Evolutionary conservation across 495 filamentous ascomycete species (phyloP).

Genomic region (Echria macrotheca): DNA sequence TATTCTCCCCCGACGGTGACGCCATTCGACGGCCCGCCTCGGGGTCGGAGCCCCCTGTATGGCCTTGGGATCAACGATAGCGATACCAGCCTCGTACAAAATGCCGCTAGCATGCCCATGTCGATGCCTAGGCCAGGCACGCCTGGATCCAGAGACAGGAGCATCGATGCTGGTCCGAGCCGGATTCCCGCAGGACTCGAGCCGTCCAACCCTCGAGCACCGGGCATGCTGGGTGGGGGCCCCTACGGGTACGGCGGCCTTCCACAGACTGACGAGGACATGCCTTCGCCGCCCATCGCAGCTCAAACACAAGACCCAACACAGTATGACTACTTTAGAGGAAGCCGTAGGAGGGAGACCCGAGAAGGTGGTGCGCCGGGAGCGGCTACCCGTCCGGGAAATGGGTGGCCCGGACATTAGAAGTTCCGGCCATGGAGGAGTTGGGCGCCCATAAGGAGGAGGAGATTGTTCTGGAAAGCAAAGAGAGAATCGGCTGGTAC

Average conservation of each 20-base stretch:
- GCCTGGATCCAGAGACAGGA: slow-evolving; percentile 27
- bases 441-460: not conserved
- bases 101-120: slow-evolving; percentile 37
- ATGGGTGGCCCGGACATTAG: slow-evolving; percentile 25
- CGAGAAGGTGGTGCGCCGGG: slow-evolving; percentile 14
- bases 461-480: slow-evolving; percentile 4
- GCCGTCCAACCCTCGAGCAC: slow-evolving; percentile 23
- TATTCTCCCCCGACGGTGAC: slow-evolving; percentile 12
- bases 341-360: slow-evolving; percentile 11
- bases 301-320: slow-evolving; percentile 16
- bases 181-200: slow-evolving; percentile 8
- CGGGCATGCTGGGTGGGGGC: slow-evolving; percentile 45
- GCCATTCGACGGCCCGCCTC: slow-evolving; percentile 12
- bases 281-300: slow-evolving; percentile 24
- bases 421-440: slow-evolving; percentile 5
- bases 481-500: not conserved
- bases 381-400: slow-evolving; percentile 12
- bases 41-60: slow-evolving; percentile 36
- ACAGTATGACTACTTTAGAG: slow-evolving; percentile 35
- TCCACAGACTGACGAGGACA: slow-evolving; percentile 40
- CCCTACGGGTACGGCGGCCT: slow-evolving; percentile 48
- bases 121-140: slow-evolving; percentile 23
- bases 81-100: slow-evolving; percentile 36
- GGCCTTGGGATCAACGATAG: slow-evolving; percentile 40
- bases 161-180: slow-evolving; percentile 23